phyloP scores from a whole-genome alignment of 2,329 filamentous ascomycete genomes.

The Colletotrichum sp. region DNA sequence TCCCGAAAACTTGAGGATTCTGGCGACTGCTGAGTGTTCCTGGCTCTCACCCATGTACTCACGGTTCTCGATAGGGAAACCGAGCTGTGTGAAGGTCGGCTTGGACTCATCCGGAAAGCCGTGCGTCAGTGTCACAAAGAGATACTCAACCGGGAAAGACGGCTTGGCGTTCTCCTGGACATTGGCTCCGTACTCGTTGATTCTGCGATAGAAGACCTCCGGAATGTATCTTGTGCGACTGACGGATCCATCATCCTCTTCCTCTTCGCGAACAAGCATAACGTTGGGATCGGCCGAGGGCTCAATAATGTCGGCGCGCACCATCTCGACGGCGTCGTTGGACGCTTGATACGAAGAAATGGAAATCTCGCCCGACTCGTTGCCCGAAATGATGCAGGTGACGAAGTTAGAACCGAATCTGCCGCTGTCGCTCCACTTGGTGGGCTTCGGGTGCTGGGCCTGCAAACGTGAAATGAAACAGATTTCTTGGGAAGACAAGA shows the following conservation, averaged over 20 bases:
- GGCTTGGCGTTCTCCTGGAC: constrained; percentile 98
- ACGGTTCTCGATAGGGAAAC: constrained; percentile 91
- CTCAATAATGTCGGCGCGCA: constrained; percentile 91
- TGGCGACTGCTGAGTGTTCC: constrained; percentile 72
- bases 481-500: constrained; percentile 89
- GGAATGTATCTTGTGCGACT: constrained; percentile 88
- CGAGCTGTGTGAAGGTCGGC: constrained; percentile 75
- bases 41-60: constrained; percentile 86
- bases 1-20: constrained; percentile 68
- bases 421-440: constrained; percentile 96
- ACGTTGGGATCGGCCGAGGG: constrained; percentile 90
- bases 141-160: constrained; percentile 93
- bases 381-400: constrained; percentile 93
- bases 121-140: constrained; percentile 94
- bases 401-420: constrained; percentile 96
- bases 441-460: constrained; percentile 84
- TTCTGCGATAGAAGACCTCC: constrained; percentile 93
- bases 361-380: constrained; percentile 85
- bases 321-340: constrained; percentile 96
- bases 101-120: constrained; percentile 86
- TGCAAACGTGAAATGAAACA: constrained; percentile 88
- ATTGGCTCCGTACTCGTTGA: constrained; percentile 96
- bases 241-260: constrained; percentile 75
- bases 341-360: constrained; percentile 95
- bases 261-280: constrained; percentile 94